Evolutionary conservation across 495 filamentous ascomycete species (phyloP).

Genomic region (Penicillium ucsense): DNA sequence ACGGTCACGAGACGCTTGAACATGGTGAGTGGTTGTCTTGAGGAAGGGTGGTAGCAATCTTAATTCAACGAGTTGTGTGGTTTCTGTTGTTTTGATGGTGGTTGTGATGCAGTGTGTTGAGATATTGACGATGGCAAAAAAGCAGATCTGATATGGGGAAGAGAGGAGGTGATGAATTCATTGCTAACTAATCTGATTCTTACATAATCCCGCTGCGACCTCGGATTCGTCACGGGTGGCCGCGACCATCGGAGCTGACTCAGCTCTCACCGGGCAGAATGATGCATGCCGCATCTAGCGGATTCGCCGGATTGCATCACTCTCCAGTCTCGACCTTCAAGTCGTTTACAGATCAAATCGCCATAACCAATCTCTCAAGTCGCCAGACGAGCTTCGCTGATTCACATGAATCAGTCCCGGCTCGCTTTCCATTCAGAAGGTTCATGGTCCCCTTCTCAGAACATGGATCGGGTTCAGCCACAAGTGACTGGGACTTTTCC

Average conservation of each 20-base stretch:
- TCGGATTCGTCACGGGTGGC: constrained; percentile 6
- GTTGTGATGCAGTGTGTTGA: background rate
- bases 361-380: too few species aligned
- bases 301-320: too few species aligned
- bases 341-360: too few species aligned
- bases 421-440: too few species aligned
- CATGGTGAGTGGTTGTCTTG: constrained; percentile 25
- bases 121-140: constrained; percentile 3
- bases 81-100: background rate
- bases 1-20: constrained; percentile 42
- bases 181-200: constrained; percentile 26
- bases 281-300: background rate
- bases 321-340: too few species aligned
- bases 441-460: too few species aligned
- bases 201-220: constrained; percentile 8
- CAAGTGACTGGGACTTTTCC: constrained; percentile 11
- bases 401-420: too few species aligned
- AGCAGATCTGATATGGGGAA: constrained; percentile 18
- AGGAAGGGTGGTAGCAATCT: background rate
- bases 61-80: background rate
- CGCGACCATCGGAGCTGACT: constrained; percentile 21
- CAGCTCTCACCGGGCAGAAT: background rate
- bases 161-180: constrained; percentile 21
- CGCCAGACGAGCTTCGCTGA: too few species aligned
- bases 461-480: too few species aligned